These are phyloP conservation scores for Alternaria sp. DNA, from an alignment of 2,329 filamentous ascomycete genomes.

Conservation along the genomic window DNA sequence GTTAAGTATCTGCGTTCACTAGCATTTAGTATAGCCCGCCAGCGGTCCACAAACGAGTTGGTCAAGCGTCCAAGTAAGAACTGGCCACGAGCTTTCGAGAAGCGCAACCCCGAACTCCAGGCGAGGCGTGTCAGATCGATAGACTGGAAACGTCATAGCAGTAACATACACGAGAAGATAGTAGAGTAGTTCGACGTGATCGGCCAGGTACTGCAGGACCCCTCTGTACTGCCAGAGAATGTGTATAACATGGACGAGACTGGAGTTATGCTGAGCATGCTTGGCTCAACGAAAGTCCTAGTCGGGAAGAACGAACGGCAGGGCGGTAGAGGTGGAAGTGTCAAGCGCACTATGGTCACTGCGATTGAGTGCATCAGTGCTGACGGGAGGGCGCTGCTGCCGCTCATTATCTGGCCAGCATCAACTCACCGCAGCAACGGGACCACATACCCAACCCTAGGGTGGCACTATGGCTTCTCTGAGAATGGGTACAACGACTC, in stretches of 20 bases:
- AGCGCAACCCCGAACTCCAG: constrained; percentile 24
- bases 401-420: constrained; percentile 33
- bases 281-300: constrained; percentile 26
- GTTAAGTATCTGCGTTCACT: constrained; percentile 31
- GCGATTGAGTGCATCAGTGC: constrained; percentile 30
- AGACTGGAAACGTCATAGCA: constrained; percentile 34
- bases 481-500: constrained; percentile 1
- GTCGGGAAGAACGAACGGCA: constrained; percentile 32
- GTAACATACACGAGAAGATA: constrained; percentile 32
- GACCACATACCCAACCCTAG: constrained; percentile 1
- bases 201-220: constrained; percentile 16
- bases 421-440: constrained; percentile 23
- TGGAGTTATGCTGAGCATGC: constrained; percentile 19
- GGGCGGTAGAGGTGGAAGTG: constrained; percentile 28
- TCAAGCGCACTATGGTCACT: constrained; percentile 34
- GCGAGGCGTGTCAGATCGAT: constrained; percentile 26
- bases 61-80: constrained; percentile 28
- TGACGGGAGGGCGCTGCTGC: constrained; percentile 31
- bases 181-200: constrained; percentile 35
- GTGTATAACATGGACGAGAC: constrained; percentile 40
- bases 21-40: constrained; percentile 24
- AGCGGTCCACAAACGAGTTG: constrained; percentile 17
- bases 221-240: constrained; percentile 27
- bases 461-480: constrained; percentile 1
- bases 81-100: constrained; percentile 26